Evolutionary conservation across 257 asterid genomes (phyloP), one percentile per base, ranked within the genome.

Genomic region (Solanum corneliomulleri): DNA sequence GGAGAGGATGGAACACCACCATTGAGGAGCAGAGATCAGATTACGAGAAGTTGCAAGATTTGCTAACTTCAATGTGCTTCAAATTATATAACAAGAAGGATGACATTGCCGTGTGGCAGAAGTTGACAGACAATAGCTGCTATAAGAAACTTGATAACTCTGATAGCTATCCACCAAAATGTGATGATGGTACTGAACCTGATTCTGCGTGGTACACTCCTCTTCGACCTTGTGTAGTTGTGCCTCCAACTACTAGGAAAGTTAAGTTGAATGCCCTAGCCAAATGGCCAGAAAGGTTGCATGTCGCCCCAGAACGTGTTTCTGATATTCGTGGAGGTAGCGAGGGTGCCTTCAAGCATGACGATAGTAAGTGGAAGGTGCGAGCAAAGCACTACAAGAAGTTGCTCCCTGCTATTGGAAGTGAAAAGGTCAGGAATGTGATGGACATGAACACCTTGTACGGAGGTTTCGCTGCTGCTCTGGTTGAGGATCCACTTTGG

Each of bases 151-250:
- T 97, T 9, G 98, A 94, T 86, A 87, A 92, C 80, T 95, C 96
- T 1, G 99, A 94, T 37, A 90, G 47, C 15, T 94, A 95, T 89
- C 99, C 98, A 4, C 92, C 98, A 1, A 94, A 92, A 77, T 97
- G 99, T 82, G 99, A 94, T 15, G 99, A 97, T 31, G 98, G 99
- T 35, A 94, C 98, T 11, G 99, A 97, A 86, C 96, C 98, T 12
- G 99, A 97, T 85, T 93, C 99, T 0, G 99, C 99, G 2, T 97
- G 99, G 99, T 97, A 97, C 91, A 95, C 98, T 85, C 99, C 99
- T 7, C 95, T 97, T 9, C 89, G 99, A 56, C 95, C 98, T 7
- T 97, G 99, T 80, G 98, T 95, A 4, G 99, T 95, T 42, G 92
- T 91, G 56, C 98, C 98, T 90, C 93, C 86, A 20, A 91, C 92